Evolutionary conservation across 768 basidiomycete genomes (phyloP), one percentile per base, ranked within the genome.

Genomic region (Fistulinella prunicolor): DNA sequence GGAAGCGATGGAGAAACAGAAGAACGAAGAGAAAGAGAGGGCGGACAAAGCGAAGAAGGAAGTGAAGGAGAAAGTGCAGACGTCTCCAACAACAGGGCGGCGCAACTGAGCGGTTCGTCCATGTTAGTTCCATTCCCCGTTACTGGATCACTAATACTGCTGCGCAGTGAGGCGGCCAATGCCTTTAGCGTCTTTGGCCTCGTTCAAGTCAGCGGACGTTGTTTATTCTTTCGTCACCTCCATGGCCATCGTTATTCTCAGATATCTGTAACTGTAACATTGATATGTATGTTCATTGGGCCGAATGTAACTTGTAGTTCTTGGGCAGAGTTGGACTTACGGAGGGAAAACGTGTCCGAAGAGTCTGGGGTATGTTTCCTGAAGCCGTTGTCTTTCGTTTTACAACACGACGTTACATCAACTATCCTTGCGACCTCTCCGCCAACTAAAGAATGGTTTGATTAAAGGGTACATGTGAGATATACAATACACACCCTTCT

Each of bases 401-500:
- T n/a, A n/a, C n/a, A n/a, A n/a, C n/a, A n/a, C n/a, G n/a, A n/a
- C n/a, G n/a, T n/a, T n/a, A n/a, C n/a, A n/a, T n/a, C n/a, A n/a
- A n/a, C n/a, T n/a, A n/a, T n/a, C n/a, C n/a, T n/a, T n/a, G n/a
- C n/a, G n/a, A n/a, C n/a, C n/a, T n/a, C 26, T 28, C 26, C 26
- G 26, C 26, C 5, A 28, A 10, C 26, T 28, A 28, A 28, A 5
- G 26, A 10, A 28, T 28, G 10, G 5, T 5, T 28, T 5, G 10
- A 28, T 28, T 28, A 10, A 28, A 5, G 26, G 10, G 10, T 10
- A 34, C 9, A 16, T 34, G 9, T 34, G 12, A 5, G 16, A 12
- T 4, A 34, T 16, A 6, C 22, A 38, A 23, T 6, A 66, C 71
- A 30, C 48, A 79, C 78, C 49, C 46, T 64, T 66, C 43, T 69